Conservation (phyloP, 805 yeast genomes). For the Komagataella mondaviorum region DNA sequence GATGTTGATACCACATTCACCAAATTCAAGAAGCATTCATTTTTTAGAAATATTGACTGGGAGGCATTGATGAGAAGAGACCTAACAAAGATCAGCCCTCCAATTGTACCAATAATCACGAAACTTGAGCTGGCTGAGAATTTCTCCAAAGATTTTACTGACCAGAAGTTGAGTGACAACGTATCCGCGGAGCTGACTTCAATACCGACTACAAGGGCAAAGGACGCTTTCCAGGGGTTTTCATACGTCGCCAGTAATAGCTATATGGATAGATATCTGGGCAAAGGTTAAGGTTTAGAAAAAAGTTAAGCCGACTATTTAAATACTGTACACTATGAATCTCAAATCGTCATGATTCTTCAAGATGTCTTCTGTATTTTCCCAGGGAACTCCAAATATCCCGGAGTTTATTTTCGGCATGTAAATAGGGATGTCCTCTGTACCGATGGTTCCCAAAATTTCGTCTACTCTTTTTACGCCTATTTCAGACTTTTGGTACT, state of each 20-base stretch:
- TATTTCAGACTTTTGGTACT: slow-evolving; percentile 14
- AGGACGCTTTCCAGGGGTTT: slow-evolving; percentile 23
- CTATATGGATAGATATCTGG: slow-evolving; percentile 16
- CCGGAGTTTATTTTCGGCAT: slow-evolving; percentile 81
- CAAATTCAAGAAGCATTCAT: slow-evolving; percentile 47
- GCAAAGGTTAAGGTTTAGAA: slow-evolving; percentile 1
- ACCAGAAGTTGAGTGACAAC: slow-evolving; percentile 22
- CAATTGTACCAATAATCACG: slow-evolving; percentile 72
- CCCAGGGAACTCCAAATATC: slow-evolving; percentile 73
- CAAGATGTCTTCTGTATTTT: slow-evolving; percentile 42
- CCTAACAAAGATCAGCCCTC: slow-evolving; percentile 52
- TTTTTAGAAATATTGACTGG: slow-evolving; percentile 75
- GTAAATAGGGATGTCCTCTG: slow-evolving; percentile 19
- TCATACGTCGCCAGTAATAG: slow-evolving; percentile 28
- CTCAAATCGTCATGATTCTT: slow-evolving; percentile 14
- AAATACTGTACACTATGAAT: not conserved
- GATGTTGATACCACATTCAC: slow-evolving; percentile 42
- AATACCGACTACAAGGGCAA: slow-evolving; percentile 1
- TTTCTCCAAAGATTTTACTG: slow-evolving; percentile 69
- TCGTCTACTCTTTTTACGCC: not conserved
- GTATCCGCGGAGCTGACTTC: slow-evolving; percentile 5
- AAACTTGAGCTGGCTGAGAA: slow-evolving; percentile 78
- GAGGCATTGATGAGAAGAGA: slow-evolving; percentile 33
- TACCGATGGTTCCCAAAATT: not conserved
- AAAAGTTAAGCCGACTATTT: not conserved